Conservation (phyloP, 371 early-diverging fungal species). For the Mortierella sp. region DNA sequence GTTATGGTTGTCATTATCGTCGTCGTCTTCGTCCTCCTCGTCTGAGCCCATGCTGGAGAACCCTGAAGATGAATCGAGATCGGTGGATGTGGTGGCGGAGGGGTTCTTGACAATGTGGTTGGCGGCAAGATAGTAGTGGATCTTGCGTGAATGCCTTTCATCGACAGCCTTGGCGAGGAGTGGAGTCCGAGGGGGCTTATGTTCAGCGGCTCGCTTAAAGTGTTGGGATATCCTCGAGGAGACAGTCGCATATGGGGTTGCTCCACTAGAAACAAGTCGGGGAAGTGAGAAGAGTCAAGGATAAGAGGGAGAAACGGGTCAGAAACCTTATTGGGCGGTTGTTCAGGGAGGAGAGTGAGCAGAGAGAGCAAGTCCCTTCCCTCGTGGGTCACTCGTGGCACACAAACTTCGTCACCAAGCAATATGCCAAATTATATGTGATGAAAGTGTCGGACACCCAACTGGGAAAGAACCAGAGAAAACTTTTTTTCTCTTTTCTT, state of each 20-base stretch:
- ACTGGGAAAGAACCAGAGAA: background rate
- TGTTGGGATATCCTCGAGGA: slow-evolving; percentile 91
- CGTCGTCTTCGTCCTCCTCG: slow-evolving; percentile 45
- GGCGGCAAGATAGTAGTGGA: slow-evolving; percentile 79
- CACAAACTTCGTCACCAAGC: slow-evolving; percentile 8
- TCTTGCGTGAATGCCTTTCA: slow-evolving; percentile 82
- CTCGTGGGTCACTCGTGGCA: slow-evolving; percentile 11
- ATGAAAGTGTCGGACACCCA: slow-evolving; percentile 2
- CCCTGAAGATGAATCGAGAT: slow-evolving; percentile 39
- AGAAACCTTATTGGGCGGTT: slow-evolving; percentile 32
- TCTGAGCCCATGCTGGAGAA: slow-evolving; percentile 50
- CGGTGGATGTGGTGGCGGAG: slow-evolving; percentile 25
- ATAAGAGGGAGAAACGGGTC: slow-evolving; percentile 20
- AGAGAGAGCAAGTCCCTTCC: background rate
- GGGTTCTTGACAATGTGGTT: slow-evolving; percentile 49
- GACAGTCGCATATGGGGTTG: slow-evolving; percentile 90
- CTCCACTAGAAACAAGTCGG: slow-evolving; percentile 63
- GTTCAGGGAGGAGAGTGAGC: slow-evolving; percentile 1
- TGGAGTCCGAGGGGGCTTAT: slow-evolving; percentile 83
- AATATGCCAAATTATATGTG: slow-evolving; percentile 14
- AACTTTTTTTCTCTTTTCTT: background rate
- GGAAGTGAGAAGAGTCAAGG: background rate
- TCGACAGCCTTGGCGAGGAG: slow-evolving; percentile 81
- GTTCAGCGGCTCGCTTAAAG: slow-evolving; percentile 83
- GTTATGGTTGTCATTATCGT: slow-evolving; percentile 30